Evolutionary conservation across 306 rosid species (phyloP).

Genomic region (Lotus japonicus): DNA sequence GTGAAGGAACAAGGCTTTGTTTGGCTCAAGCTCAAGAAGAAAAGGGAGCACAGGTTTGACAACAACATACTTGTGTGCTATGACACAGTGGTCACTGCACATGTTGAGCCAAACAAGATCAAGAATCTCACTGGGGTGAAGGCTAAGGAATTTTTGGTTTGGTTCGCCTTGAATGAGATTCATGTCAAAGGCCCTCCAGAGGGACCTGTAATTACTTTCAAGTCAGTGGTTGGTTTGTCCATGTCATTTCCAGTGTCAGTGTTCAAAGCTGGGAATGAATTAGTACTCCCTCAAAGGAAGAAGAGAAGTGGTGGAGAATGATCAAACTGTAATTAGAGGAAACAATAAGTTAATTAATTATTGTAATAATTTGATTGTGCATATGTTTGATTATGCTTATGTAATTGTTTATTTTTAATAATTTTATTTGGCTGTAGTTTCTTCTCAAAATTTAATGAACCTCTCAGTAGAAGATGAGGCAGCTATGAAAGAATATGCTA

Average conservation of each 20-base stretch:
- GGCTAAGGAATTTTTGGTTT: slow-evolving; percentile 42
- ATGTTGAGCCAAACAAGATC: slow-evolving; percentile 42
- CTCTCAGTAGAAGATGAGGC: background rate
- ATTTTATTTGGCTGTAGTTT: background rate
- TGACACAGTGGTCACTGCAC: slow-evolving; percentile 37
- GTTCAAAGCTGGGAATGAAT: slow-evolving; percentile 1
- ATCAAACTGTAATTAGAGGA: slow-evolving; percentile 1
- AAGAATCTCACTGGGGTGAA: slow-evolving; percentile 49
- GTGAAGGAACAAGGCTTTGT: slow-evolving; percentile 51
- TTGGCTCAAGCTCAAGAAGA: slow-evolving; percentile 41
- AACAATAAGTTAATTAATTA: too few species aligned
- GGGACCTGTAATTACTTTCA: slow-evolving; percentile 32
- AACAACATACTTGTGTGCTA: slow-evolving; percentile 36
- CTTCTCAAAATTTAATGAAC: background rate
- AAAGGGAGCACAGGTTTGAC: slow-evolving; percentile 35
- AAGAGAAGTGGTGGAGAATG: background rate
- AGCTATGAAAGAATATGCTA: slow-evolving; percentile 18
- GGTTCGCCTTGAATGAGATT: slow-evolving; percentile 39
- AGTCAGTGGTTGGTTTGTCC: slow-evolving; percentile 36
- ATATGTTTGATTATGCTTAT: background rate
- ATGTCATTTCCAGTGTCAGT: slow-evolving; percentile 29
- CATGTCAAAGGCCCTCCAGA: slow-evolving; percentile 25
- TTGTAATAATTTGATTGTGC: background rate
- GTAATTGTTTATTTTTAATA: background rate
- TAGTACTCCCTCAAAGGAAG: background rate